Evolutionary conservation across 257 asterid genomes (phyloP).

Genomic region (Gentiana macrophylla): DNA sequence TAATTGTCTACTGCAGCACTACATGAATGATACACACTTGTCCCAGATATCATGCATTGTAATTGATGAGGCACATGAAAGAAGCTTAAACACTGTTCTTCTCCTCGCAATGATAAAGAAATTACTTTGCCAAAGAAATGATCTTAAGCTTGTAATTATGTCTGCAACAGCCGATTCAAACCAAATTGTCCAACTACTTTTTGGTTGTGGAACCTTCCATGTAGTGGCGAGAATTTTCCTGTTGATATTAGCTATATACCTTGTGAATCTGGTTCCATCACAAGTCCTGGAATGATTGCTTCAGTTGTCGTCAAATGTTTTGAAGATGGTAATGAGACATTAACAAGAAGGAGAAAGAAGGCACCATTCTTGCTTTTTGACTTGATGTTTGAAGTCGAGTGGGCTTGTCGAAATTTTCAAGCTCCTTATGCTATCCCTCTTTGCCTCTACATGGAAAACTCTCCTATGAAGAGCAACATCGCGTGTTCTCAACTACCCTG

Average conservation of each 20-base stretch:
- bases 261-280: constrained; percentile 30
- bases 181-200: constrained; percentile 68
- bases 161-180: constrained; percentile 92
- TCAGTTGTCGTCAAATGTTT: constrained; percentile 54
- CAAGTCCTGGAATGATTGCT: constrained; percentile 31
- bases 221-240: constrained; percentile 74
- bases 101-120: constrained; percentile 72
- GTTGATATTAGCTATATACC: constrained; percentile 66
- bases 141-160: constrained; percentile 79
- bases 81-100: constrained; percentile 91
- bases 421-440: constrained; percentile 32
- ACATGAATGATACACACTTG: constrained; percentile 58
- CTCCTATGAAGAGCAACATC: constrained; percentile 60
- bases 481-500: constrained; percentile 48
- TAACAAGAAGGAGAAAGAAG: constrained; percentile 48
- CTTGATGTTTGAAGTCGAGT: constrained; percentile 91
- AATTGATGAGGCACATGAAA: constrained; percentile 97
- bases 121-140: constrained; percentile 50
- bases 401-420: constrained; percentile 79
- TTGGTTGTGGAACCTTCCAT: constrained; percentile 55
- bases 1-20: constrained; percentile 79
- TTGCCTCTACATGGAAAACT: constrained; percentile 91
- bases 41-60: constrained; percentile 69
- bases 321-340: constrained; percentile 51
- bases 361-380: constrained; percentile 88